Percentiles rank a stretch among this genome's conserved stretches.
These are phyloP conservation scores for Exsudoporus floridanus DNA, from an alignment of 1,284 basidiomycete genomes.

Conservation along the genomic window DNA sequence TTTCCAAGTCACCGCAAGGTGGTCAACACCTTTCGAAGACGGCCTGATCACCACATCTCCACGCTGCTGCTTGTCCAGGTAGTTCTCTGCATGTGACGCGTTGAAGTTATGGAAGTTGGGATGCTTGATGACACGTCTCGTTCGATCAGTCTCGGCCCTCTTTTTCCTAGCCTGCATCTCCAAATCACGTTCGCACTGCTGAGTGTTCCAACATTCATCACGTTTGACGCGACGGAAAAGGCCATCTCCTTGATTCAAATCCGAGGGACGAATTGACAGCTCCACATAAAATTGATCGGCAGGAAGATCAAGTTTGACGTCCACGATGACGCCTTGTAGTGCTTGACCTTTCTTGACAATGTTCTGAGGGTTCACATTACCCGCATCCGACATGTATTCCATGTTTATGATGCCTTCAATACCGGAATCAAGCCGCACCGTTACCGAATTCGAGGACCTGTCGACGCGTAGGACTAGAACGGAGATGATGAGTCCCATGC, in stretches of 20 bases:
- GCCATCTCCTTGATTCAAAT: constrained; percentile 67
- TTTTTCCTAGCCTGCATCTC: constrained; percentile 83
- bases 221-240: constrained; percentile 61
- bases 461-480: constrained; percentile 69
- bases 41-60: constrained; percentile 97
- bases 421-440: constrained; percentile 86
- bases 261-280: constrained; percentile 72
- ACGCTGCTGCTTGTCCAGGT: constrained; percentile 86
- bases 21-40: constrained; percentile 91
- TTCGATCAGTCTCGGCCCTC: constrained; percentile 72
- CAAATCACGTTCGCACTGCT: constrained; percentile 66
- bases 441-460: constrained; percentile 43
- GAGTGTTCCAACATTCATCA: constrained; percentile 70
- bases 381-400: constrained; percentile 61
- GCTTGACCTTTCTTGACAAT: constrained; percentile 75
- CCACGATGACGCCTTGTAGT: constrained; percentile 79
- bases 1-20: constrained; percentile 99
- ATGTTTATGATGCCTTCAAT: constrained; percentile 82
- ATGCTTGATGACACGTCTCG: constrained; percentile 92
- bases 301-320: constrained; percentile 64
- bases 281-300: constrained; percentile 70
- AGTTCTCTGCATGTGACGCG: constrained; percentile 85
- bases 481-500: constrained; percentile 81
- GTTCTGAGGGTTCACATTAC: constrained; percentile 43
- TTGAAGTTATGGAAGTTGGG: constrained; percentile 99